Percentiles rank a stretch among this genome's conserved stretches.
These are phyloP conservation scores for Takashimella koratensis DNA, from an alignment of 1,284 basidiomycete species.

Conservation along the genomic window DNA sequence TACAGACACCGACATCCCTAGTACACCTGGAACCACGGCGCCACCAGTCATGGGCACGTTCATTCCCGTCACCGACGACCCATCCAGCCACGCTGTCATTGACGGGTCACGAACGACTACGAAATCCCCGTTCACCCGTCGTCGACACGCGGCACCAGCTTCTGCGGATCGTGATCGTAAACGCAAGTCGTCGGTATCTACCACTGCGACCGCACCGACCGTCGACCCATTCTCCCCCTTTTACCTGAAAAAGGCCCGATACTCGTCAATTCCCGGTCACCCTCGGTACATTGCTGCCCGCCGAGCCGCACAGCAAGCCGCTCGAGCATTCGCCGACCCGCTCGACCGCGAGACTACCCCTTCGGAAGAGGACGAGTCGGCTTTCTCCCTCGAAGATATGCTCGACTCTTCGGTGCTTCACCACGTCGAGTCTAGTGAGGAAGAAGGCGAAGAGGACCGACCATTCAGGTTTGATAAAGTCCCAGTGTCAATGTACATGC, in stretches of 20 bases:
- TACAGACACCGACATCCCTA: constrained; percentile 17
- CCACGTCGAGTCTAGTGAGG: constrained; percentile 18
- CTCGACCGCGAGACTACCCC: constrained; percentile 32
- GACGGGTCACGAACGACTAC: constrained; percentile 40
- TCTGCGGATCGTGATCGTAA: constrained; percentile 17
- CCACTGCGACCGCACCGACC: neutral
- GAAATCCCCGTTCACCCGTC: constrained; percentile 45
- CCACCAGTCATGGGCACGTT: constrained; percentile 40
- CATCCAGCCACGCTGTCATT: constrained; percentile 42
- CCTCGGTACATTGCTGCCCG: constrained; percentile 40
- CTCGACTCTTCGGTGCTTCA: constrained; percentile 33
- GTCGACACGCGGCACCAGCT: constrained; percentile 23
- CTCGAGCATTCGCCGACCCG: constrained; percentile 21
- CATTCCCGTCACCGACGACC: constrained; percentile 32
- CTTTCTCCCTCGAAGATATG: constrained; percentile 44
- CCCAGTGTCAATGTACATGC: constrained; percentile 39
- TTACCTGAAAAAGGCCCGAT: constrained; percentile 29
- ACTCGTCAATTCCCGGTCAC: constrained; percentile 47
- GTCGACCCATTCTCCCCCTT: constrained; percentile 27
- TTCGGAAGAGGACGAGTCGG: constrained; percentile 20
- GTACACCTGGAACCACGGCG: neutral
- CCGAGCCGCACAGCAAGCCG: constrained; percentile 32
- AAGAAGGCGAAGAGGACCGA: constrained; percentile 15
- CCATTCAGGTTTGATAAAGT: constrained; percentile 43
- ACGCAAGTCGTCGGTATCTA: constrained; percentile 21